These are phyloP conservation scores for Calonectria ilicicola DNA, from an alignment of 2,329 filamentous ascomycete species.

Conservation along the genomic window DNA sequence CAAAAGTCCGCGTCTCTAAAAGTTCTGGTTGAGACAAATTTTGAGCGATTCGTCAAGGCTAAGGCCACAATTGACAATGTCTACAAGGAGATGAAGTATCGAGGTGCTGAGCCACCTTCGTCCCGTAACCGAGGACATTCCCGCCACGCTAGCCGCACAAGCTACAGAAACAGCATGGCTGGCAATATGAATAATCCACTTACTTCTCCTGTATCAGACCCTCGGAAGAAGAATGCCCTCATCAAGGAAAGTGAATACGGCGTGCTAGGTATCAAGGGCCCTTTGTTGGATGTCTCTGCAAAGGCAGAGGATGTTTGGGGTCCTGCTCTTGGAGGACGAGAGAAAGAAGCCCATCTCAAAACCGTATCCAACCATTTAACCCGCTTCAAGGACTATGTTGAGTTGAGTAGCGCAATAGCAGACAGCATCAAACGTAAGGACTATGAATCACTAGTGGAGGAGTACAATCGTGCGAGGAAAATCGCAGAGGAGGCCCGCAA, in stretches of 20 bases:
- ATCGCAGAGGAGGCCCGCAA: slow-evolving; percentile 83
- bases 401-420: slow-evolving; percentile 80
- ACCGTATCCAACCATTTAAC: slow-evolving; percentile 81
- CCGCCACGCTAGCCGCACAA: slow-evolving; percentile 75
- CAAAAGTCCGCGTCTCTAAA: slow-evolving; percentile 98
- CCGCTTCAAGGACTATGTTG: slow-evolving; percentile 83
- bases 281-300: slow-evolving; percentile 88
- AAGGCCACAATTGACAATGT: slow-evolving; percentile 99
- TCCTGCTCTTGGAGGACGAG: slow-evolving; percentile 88
- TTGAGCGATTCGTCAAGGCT: slow-evolving; percentile 96
- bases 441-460: slow-evolving; percentile 87
- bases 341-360: slow-evolving; percentile 90
- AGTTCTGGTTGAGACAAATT: slow-evolving; percentile 96
- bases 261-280: slow-evolving; percentile 86
- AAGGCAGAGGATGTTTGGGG: slow-evolving; percentile 99
- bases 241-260: slow-evolving; percentile 94
- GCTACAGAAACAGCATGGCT: slow-evolving; percentile 67
- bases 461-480: slow-evolving; percentile 85
- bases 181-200: slow-evolving; percentile 54
- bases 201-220: slow-evolving; percentile 60
- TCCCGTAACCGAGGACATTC: slow-evolving; percentile 65
- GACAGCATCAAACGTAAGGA: slow-evolving; percentile 93
- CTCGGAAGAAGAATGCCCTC: slow-evolving; percentile 87
- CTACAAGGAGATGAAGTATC: slow-evolving; percentile 95
- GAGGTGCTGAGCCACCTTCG: slow-evolving; percentile 66